phyloP scores from a whole-genome alignment of 2,329 filamentous ascomycete genomes.

The Exophiala viscosa region DNA sequence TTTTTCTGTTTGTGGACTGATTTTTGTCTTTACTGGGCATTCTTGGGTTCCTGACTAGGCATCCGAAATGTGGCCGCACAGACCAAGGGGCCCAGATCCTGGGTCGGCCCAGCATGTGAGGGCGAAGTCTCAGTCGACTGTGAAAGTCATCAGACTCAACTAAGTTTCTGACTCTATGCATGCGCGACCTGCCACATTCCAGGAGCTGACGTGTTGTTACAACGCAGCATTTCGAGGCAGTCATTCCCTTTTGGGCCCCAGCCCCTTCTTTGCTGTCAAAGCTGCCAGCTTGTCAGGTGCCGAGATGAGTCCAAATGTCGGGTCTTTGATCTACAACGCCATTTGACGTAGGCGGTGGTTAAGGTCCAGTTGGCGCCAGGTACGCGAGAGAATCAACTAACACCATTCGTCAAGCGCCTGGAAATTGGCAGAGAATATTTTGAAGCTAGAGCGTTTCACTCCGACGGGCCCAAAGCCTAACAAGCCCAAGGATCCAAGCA shows the following conservation, averaged over 20 bases:
- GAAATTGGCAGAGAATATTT: slow-evolving; percentile 21
- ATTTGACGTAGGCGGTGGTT: slow-evolving; percentile 23
- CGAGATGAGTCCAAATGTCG: slow-evolving; percentile 17
- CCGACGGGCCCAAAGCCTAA: slow-evolving; percentile 19
- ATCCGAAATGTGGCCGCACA: slow-evolving; percentile 2
- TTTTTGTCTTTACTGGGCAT: slow-evolving; percentile 2
- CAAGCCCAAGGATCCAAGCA: slow-evolving; percentile 8
- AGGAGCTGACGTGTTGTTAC: slow-evolving; percentile 14
- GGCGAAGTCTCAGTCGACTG: background rate
- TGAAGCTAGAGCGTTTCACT: slow-evolving; percentile 25
- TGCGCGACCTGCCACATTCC: slow-evolving; percentile 8
- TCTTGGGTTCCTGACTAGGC: background rate
- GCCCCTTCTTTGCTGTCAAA: slow-evolving; percentile 12
- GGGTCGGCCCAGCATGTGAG: slow-evolving; percentile 7
- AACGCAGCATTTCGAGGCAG: slow-evolving; percentile 2
- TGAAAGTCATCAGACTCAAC: no score
- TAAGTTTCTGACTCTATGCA: background rate
- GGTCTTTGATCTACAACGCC: slow-evolving; percentile 12
- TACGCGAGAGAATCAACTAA: slow-evolving; percentile 16
- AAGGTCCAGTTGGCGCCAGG: slow-evolving; percentile 23
- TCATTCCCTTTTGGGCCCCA: slow-evolving; percentile 10
- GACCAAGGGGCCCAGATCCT: slow-evolving; percentile 5
- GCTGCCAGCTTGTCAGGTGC: slow-evolving; percentile 1
- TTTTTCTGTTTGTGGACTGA: background rate
- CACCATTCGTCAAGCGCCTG: slow-evolving; percentile 18